Conservation (phyloP, 345 rosid species). For the Psidium guajava region DNA sequence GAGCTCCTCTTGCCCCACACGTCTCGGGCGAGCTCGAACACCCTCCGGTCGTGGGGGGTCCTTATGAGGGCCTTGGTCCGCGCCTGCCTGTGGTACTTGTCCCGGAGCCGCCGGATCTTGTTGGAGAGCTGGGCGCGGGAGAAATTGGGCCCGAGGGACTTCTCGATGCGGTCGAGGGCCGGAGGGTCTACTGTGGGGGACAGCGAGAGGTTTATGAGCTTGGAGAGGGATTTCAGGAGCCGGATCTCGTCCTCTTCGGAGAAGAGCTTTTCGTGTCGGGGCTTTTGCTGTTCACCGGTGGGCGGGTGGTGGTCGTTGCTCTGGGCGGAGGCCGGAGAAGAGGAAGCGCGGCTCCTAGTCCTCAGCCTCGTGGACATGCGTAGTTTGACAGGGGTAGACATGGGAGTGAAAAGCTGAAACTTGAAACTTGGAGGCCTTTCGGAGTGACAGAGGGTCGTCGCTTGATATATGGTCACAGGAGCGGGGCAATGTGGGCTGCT, state of each 20-base stretch:
- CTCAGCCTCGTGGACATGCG: background rate
- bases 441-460: background rate
- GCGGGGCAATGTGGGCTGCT: background rate
- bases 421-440: background rate
- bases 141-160: slow-evolving; percentile 7
- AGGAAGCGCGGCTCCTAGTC: background rate
- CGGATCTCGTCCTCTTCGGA: slow-evolving; percentile 15
- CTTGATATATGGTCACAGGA: background rate
- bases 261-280: slow-evolving; percentile 5
- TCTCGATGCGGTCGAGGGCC: slow-evolving; percentile 4
- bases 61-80: slow-evolving; percentile 14
- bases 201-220: background rate
- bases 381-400: background rate
- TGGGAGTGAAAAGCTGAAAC: background rate
- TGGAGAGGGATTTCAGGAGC: slow-evolving; percentile 10
- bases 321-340: background rate
- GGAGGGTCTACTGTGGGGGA: background rate
- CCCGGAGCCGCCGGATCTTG: slow-evolving; percentile 17
- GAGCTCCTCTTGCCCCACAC: slow-evolving; percentile 15
- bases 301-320: background rate
- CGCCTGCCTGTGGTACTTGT: slow-evolving; percentile 18
- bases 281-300: background rate
- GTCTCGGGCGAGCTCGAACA: slow-evolving; percentile 4
- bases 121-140: slow-evolving; percentile 10
- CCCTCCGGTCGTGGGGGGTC: slow-evolving; percentile 15